phyloP scores from a whole-genome alignment of 371 early-diverging fungal genomes.

The Mucor irregularis region DNA sequence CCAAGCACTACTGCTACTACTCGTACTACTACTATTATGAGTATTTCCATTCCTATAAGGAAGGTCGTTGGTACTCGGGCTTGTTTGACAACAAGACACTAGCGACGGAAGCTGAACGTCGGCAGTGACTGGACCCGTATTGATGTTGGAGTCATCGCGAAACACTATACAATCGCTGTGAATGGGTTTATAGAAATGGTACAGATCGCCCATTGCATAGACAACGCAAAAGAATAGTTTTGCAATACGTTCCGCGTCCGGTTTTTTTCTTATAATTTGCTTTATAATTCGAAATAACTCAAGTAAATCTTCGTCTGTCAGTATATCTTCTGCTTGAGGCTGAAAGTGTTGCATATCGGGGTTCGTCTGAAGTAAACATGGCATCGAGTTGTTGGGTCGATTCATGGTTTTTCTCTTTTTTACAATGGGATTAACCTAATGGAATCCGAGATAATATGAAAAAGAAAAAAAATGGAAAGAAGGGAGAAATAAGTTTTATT shows the following conservation, averaged over 20 bases:
- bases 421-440: too few species aligned
- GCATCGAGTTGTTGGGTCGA: neutral
- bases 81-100: constrained; percentile 18
- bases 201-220: constrained; percentile 44
- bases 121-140: neutral
- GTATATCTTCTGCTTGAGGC: constrained; percentile 49
- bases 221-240: constrained; percentile 47
- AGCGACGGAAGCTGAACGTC: constrained; percentile 17
- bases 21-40: too few species aligned
- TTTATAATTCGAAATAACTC: constrained; percentile 48
- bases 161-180: constrained; percentile 40
- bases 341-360: constrained; percentile 13
- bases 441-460: too few species aligned
- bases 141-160: constrained; percentile 18
- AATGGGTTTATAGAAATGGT: constrained; percentile 37
- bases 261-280: constrained; percentile 40
- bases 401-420: constrained; percentile 1
- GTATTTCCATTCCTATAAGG: too few species aligned
- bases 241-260: constrained; percentile 40
- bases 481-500: too few species aligned
- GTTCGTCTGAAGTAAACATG: constrained; percentile 9
- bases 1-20: neutral
- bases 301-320: constrained; percentile 47
- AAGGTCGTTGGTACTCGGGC: neutral
- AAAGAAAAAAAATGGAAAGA: too few species aligned